Evolutionary conservation across 2,329 filamentous ascomycete genomes (phyloP), one percentile per base, ranked within the genome.

Genomic region (Penicillium decumbens): DNA sequence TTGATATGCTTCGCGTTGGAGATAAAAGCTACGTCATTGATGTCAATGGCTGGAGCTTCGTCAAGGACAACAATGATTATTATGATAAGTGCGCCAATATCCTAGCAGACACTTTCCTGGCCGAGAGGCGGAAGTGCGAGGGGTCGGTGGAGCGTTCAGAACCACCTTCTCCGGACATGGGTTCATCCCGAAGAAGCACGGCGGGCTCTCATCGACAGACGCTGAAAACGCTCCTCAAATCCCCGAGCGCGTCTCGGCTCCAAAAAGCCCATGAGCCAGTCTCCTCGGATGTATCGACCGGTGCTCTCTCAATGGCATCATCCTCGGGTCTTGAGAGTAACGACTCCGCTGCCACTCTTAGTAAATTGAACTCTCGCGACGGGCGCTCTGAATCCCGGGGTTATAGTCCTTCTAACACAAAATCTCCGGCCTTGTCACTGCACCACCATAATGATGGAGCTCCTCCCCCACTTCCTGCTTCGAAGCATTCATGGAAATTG

Each of bases 41-140:
- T 63, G 93, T 98, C 61, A 98, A 98, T 68, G 93, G 93, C 10
- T 98, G 95, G 95, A 97, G 92, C 66, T 98, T 98, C 64, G 93
- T 98, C 69, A 98, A 98, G 69, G 95, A 98, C 69, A 98, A 98
- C 63, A 92, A 96, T 55, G 91, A 95, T 53, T 98, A 98, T 70
- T 98, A 98, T 68, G 88, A 97, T 64, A 89, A 89, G 64, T 93
- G 87, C 60, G 84, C 93, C 20, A 84, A 78, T 51, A 95, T 97
- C 42, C 75, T 98, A 44, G 88, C 85, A 64, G 85, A 93, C 6
- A 88, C 95, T 66, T 97, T 98, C 59, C 77, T 95, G 56, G 83
- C 83, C 56, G 92, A 96, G 69, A 89, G 84, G 63, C 62, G 69
- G 50, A 62, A 62, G 53, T 60, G 56, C 38, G 62, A 73, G 51